Conservation (phyloP, 73 alveolate genomes). For the Paramecium caudatum region DNA sequence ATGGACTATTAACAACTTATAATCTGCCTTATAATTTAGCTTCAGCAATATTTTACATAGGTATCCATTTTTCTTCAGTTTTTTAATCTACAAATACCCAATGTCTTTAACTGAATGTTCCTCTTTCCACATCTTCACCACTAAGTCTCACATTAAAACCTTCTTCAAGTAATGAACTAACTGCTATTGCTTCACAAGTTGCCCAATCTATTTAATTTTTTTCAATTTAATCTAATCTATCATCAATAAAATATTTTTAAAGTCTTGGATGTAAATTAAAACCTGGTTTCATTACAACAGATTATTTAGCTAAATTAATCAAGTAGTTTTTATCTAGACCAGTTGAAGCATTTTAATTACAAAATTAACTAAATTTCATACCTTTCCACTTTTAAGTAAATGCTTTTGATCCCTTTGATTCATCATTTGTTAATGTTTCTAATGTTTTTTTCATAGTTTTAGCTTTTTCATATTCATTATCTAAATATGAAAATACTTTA, state of each 20-base stretch:
- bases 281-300: slow-evolving; percentile 62
- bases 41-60: slow-evolving; percentile 71
- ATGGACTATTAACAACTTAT: slow-evolving; percentile 81
- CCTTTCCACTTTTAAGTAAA: slow-evolving; percentile 86
- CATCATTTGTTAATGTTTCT: slow-evolving; percentile 74
- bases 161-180: slow-evolving; percentile 69
- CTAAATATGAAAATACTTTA: slow-evolving; percentile 77
- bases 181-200: slow-evolving; percentile 74
- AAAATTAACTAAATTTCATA: slow-evolving; percentile 77
- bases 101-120: slow-evolving; percentile 97
- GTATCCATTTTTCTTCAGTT: slow-evolving; percentile 80
- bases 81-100: slow-evolving; percentile 83
- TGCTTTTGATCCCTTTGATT: slow-evolving; percentile 81
- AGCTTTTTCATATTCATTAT: slow-evolving; percentile 82
- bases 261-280: slow-evolving; percentile 72
- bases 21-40: slow-evolving; percentile 78
- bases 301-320: slow-evolving; percentile 57
- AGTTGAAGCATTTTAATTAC: slow-evolving; percentile 47
- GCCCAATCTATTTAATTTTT: slow-evolving; percentile 74
- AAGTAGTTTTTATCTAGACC: slow-evolving; percentile 56
- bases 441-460: slow-evolving; percentile 76
- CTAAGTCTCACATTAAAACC: slow-evolving; percentile 88
- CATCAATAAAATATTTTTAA: slow-evolving; percentile 66
- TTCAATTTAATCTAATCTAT: slow-evolving; percentile 47
- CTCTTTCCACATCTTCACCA: slow-evolving; percentile 98